phyloP scores from a whole-genome alignment of 441 rosid genomes.

The Adansonia grandidieri region DNA sequence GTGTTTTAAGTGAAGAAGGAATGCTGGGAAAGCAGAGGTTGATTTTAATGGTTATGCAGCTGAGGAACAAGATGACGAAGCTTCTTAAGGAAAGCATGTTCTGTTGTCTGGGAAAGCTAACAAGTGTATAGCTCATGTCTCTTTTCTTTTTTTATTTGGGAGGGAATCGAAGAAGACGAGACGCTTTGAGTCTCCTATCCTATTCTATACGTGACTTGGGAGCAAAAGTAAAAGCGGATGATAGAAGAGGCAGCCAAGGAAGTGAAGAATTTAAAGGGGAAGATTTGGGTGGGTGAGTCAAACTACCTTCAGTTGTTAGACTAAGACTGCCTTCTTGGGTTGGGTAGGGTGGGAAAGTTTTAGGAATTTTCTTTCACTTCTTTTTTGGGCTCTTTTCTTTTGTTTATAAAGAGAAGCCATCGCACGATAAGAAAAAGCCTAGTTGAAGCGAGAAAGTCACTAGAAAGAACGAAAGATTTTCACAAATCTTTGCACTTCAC shows the following conservation, averaged over 20 bases:
- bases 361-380: slow-evolving; percentile 44
- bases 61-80: slow-evolving; percentile 60
- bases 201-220: slow-evolving; percentile 8
- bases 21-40: slow-evolving; percentile 64
- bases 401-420: slow-evolving; percentile 54
- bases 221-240: slow-evolving; percentile 32
- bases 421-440: slow-evolving; percentile 48
- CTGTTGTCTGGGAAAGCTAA: slow-evolving; percentile 45
- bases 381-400: slow-evolving; percentile 37
- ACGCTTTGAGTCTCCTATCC: slow-evolving; percentile 31
- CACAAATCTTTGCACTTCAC: slow-evolving; percentile 55
- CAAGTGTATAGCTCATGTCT: slow-evolving; percentile 48
- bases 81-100: slow-evolving; percentile 55
- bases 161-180: slow-evolving; percentile 29
- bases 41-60: slow-evolving; percentile 58
- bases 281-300: slow-evolving; percentile 60
- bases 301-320: slow-evolving; percentile 55
- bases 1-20: slow-evolving; percentile 62
- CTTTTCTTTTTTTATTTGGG: slow-evolving; percentile 27
- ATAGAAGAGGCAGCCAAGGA: slow-evolving; percentile 38
- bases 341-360: slow-evolving; percentile 48
- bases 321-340: slow-evolving; percentile 60
- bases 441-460: slow-evolving; percentile 64
- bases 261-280: slow-evolving; percentile 54
- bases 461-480: slow-evolving; percentile 60